Percentiles rank a stretch among this genome's conserved stretches.
Conservation (phyloP, 2,329 filamentous ascomycete species). For the Akanthomyces dipterigenus region DNA sequence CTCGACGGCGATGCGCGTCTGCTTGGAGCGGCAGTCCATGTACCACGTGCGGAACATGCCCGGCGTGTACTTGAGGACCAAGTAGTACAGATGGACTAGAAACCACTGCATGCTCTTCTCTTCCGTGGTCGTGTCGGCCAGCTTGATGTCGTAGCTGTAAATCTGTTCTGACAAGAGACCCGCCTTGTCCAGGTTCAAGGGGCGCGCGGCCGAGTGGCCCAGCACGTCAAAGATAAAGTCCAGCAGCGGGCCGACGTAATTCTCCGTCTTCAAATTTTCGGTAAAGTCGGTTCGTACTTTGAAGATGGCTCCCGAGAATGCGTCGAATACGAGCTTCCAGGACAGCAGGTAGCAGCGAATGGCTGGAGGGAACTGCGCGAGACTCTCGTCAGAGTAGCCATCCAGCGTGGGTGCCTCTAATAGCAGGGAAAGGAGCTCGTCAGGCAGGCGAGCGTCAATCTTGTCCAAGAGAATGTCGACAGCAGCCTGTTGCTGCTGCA, state of each 20-base stretch:
- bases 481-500: conserved; percentile 72
- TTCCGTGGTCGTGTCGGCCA: conserved; percentile 50
- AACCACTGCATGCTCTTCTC: conserved; percentile 78
- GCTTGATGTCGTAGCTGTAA: conserved; percentile 43
- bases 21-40: conserved; percentile 70
- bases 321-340: conserved; percentile 86
- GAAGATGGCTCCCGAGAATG: conserved; percentile 70
- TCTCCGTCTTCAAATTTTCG: conserved; percentile 68
- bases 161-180: conserved; percentile 54
- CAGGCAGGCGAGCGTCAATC: conserved; percentile 65
- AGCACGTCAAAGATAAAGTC: conserved; percentile 80
- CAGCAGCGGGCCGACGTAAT: conserved; percentile 62
- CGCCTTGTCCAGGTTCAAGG: conserved; percentile 66
- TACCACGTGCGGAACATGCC: conserved; percentile 80
- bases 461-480: conserved; percentile 70
- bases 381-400: conserved; percentile 56
- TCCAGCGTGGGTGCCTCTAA: conserved; percentile 69
- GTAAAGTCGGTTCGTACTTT: conserved; percentile 78
- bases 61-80: conserved; percentile 69
- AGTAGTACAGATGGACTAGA: conserved; percentile 78
- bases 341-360: conserved; percentile 78
- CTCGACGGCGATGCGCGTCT: conserved; percentile 74
- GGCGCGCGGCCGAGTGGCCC: conserved; percentile 66
- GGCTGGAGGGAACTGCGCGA: conserved; percentile 60
- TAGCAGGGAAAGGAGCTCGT: conserved; percentile 78